Evolutionary conservation across 2,329 filamentous ascomycete genomes (phyloP), one percentile per base, ranked within the genome.

Genomic region (Truncatella angustata): DNA sequence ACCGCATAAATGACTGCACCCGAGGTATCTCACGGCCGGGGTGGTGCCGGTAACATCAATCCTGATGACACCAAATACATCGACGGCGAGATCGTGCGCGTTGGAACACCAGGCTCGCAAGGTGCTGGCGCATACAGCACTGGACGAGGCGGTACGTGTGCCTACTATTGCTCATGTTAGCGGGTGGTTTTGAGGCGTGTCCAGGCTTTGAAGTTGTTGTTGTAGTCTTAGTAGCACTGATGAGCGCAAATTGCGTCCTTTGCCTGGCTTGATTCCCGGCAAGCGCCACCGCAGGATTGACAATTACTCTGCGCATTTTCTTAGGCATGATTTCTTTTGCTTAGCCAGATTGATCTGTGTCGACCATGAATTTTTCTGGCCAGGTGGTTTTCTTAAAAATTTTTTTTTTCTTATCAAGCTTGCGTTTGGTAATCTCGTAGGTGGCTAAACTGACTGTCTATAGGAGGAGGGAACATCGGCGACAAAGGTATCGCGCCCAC

Each of bases 41-140:
- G 81, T 54, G 81, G 81, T 59, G 80, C 79, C 18, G 82, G 83
- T 61, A 86, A 86, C 68, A 83, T 86, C 67, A 76, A 73, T 56
- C 66, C 70, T 30, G 82, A 86, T 63, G 66, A 76, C 55, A 85
- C 81, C 34, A 62, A 75, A 58, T 87, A 87, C 63, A 75, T 77
- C 56, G 84, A 87, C 57, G 84, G 82, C 60, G 80, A 82, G 57
- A 80, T 87, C 49, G 80, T 81, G 51, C 80, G 82, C 44, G 63
- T 74, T 39, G 81, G 80, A 46, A 63, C 70, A 3, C 72, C 74
- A 63, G 80, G 80, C 57, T 79, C 76, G 65, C 80, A 84, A 59
- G 74, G 75, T 21, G 80, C 83, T 57, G 81, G 81, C 58, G 77
- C 79, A 39, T 83, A 75, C 65, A 83, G 79, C 65, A 75, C 80